A percentile compares a stretch with the other conserved stretches of the same genome.
phyloP scores from a whole-genome alignment of 495 filamentous ascomycete genomes.

The Podospora pseudopauciseta region DNA sequence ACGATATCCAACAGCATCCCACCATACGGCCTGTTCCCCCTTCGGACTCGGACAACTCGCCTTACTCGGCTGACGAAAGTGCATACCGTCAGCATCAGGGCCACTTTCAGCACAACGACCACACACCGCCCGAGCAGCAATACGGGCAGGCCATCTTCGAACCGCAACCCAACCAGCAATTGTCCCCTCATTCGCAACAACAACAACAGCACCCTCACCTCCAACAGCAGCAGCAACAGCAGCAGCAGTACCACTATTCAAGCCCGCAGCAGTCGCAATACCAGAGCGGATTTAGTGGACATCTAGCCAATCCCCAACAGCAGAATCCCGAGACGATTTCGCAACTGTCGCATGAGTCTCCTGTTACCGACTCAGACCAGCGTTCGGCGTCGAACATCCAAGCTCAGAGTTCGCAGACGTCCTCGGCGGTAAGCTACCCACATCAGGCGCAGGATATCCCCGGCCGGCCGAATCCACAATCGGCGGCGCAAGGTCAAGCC shows the following conservation, averaged over 20 bases:
- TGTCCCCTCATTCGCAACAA: conserved; percentile 28
- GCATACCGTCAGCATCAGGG: conserved; percentile 42
- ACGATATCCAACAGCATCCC: conserved; percentile 33
- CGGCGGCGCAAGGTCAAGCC: conserved; percentile 28
- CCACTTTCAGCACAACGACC: conserved; percentile 38
- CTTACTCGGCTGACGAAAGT: conserved; percentile 41
- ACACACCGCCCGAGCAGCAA: conserved; percentile 34
- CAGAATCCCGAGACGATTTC: conserved; percentile 53
- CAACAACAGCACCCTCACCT: conserved; percentile 34
- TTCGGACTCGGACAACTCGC: conserved; percentile 33
- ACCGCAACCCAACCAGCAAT: conserved; percentile 12
- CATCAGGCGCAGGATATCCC: conserved; percentile 36
- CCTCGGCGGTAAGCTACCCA: conserved; percentile 35
- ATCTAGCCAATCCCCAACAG: conserved; percentile 41
- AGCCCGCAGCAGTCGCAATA: conserved; percentile 36
- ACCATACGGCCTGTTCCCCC: conserved; percentile 43
- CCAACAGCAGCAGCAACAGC: conserved; percentile 34
- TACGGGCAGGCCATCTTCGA: conserved; percentile 29
- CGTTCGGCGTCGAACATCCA: conserved; percentile 38
- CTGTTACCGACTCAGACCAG: conserved; percentile 44
- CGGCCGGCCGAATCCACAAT: conserved; percentile 26
- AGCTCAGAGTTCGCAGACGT: conserved; percentile 36
- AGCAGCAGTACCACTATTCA: conserved; percentile 33
- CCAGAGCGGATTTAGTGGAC: conserved; percentile 35
- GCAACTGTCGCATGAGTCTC: conserved; percentile 62